Base-by-base conservation (phyloP, 768 basidiomycete species). In the Boletus sp. region DNA sequence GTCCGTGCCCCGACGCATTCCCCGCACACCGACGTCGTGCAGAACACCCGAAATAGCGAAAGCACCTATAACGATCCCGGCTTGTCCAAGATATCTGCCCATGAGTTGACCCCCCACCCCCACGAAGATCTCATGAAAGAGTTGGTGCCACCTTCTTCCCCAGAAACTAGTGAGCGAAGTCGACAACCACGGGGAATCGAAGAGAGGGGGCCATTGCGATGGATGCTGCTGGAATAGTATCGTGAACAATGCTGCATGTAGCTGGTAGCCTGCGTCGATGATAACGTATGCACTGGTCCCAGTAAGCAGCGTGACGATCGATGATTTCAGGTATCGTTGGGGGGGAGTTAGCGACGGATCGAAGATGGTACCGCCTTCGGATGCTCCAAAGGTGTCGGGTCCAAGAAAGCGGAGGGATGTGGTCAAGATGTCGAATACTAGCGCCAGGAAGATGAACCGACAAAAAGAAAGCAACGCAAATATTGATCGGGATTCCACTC, bases 91-190 rank as follows among this genome's bases (percentile, higher is more conserved):
- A 5, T 82, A 58, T 51, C 62, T 63, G 29, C 66, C 65, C 29
- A 82, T 50, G 0, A 82, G 81, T 33, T 71, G 73, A 10, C 73
- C 73, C 12, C 85, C 86, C n/a, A 83, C 58, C 12, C 66, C 69
- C 41, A 86, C 69, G 62, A 89, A 88, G 37, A 69, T 63, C 44
- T 83, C 78, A 10, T 86, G 78, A 64, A 87, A 85, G 6, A 83
- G 57, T 62, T 88, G 86, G 61, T 90, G 88, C 88, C 89, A 90
- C n/a, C 79, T 71, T 54, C 58, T 67, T 4, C 78, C 75, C 89
- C 88, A 90, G 55, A 86, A 82, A 24, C 83, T 78, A 37, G 73
- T 67, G n/a, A 90, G 69, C 5, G 85, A 87, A 4, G 81, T 82
- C 0, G 83, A 67, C 10, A 66, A 41, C 80, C 81, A 89, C 4